phyloP scores from a whole-genome alignment of 495 filamentous ascomycete species.

The Aspergillus cristatus region DNA sequence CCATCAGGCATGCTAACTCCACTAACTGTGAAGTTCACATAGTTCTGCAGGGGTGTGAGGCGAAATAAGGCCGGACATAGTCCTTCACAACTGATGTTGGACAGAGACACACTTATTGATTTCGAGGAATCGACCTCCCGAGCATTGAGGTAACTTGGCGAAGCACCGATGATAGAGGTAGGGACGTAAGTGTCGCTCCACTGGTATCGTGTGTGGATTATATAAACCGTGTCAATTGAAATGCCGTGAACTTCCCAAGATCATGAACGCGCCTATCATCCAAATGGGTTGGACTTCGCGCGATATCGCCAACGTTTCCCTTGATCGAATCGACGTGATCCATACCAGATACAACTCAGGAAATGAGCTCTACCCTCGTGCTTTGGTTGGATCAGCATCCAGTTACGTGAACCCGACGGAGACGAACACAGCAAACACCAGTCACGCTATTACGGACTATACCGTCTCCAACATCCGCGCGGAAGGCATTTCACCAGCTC shows the following conservation, averaged over 20 bases:
- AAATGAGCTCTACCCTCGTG: too few relatives aligned
- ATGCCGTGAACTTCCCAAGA: constrained; percentile 9
- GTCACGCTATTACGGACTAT: too few relatives aligned
- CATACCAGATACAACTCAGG: too few relatives aligned
- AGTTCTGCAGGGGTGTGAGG: constrained; percentile 3
- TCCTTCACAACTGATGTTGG: constrained; percentile 3
- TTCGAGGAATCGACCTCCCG: background rate
- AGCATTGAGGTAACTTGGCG: background rate
- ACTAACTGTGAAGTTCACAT: constrained; percentile 2
- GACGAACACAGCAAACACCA: too few relatives aligned
- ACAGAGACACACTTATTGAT: background rate
- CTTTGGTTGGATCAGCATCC: too few relatives aligned
- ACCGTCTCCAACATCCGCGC: too few relatives aligned
- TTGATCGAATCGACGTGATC: too few relatives aligned
- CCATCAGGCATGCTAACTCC: constrained; percentile 1
- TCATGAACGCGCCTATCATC: too few relatives aligned
- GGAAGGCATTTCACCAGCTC: too few relatives aligned
- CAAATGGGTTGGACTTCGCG: too few relatives aligned
- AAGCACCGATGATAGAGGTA: constrained; percentile 2
- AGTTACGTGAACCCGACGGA: too few relatives aligned
- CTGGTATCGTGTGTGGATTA: constrained; percentile 19
- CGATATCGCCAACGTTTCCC: too few relatives aligned
- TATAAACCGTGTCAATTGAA: constrained; percentile 14
- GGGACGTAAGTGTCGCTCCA: constrained; percentile 4
- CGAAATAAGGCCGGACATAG: constrained; percentile 1